These are phyloP conservation scores for Auxenochlorella pyrenoidosa DNA, from an alignment of 139 green algal genomes.

Conservation along the genomic window DNA sequence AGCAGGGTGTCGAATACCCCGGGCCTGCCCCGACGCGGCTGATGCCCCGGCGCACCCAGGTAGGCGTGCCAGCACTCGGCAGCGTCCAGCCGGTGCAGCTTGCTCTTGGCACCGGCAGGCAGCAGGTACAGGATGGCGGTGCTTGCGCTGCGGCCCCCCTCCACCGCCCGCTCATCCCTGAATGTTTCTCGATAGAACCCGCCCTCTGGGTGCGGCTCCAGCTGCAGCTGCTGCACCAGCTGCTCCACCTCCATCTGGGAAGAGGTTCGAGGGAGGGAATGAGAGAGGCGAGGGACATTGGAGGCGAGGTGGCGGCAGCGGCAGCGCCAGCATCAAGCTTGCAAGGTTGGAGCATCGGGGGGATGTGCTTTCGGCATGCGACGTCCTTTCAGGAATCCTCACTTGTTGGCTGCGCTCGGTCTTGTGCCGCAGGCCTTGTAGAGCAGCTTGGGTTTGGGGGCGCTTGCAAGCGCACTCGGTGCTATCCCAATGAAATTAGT, in stretches of 20 bases:
- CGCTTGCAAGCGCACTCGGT: too few species aligned
- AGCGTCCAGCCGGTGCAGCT: constrained; percentile 31
- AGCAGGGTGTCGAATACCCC: neutral
- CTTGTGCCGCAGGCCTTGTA: too few species aligned
- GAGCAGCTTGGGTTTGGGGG: too few species aligned
- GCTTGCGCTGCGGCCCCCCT: neutral
- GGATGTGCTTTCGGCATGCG: neutral
- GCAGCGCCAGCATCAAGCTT: neutral
- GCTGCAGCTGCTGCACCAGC: constrained; percentile 13
- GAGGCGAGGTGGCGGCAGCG: neutral
- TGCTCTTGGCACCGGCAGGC: constrained; percentile 13
- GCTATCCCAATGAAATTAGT: too few species aligned
- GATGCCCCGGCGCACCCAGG: neutral
- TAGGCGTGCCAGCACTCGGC: constrained; percentile 32
- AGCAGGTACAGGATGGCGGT: constrained; percentile 39
- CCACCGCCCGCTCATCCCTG: neutral
- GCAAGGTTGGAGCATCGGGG: neutral
- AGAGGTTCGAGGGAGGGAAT: neutral
- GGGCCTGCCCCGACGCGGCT: neutral
- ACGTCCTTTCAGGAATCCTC: neutral
- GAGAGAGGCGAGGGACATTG: neutral
- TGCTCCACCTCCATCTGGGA: neutral
- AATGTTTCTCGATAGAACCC: constrained; percentile 28
- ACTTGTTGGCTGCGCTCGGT: too few species aligned
- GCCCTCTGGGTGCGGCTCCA: constrained; percentile 28